phyloP scores from a whole-genome alignment of 495 filamentous ascomycete species.

The Tricharina praecox region DNA sequence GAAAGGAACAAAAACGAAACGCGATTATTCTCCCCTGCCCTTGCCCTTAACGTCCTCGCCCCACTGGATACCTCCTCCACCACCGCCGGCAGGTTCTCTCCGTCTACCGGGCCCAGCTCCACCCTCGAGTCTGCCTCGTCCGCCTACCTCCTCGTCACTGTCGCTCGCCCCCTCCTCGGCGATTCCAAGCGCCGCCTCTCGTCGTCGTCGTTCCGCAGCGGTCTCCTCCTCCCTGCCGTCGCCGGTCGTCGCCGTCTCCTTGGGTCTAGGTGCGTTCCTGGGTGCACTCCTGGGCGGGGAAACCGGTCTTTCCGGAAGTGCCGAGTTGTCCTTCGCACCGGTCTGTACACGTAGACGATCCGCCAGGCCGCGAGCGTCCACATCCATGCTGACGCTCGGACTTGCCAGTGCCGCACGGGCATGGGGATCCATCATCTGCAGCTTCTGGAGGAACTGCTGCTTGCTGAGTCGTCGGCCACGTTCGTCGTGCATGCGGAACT shows the following conservation, averaged over 20 bases:
- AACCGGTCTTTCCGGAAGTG: background rate
- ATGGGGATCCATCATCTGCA: constrained; percentile 63
- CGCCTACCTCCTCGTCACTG: constrained; percentile 24
- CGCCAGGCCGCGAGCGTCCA: background rate
- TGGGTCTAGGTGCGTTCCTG: background rate
- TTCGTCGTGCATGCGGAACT: constrained; percentile 66
- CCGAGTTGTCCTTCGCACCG: background rate
- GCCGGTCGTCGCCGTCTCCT: background rate
- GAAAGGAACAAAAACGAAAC: background rate
- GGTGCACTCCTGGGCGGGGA: background rate
- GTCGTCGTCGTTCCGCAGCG: constrained; percentile 61
- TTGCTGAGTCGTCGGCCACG: constrained; percentile 69
- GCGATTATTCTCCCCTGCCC: too few species aligned
- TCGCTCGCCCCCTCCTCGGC: constrained; percentile 33
- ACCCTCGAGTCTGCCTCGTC: background rate
- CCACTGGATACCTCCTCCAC: constrained; percentile 1
- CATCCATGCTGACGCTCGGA: background rate
- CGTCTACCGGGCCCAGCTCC: background rate
- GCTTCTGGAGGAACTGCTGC: constrained; percentile 73
- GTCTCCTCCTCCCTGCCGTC: constrained; percentile 39
- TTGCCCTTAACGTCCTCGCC: constrained; percentile 6
- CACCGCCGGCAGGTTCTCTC: background rate
- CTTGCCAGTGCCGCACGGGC: constrained; percentile 55
- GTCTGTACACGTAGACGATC: background rate
- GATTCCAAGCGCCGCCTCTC: constrained; percentile 70